These are phyloP conservation scores for Capniomyces stellatus DNA, from an alignment of 371 early-diverging fungal genomes.

Conservation along the genomic window DNA sequence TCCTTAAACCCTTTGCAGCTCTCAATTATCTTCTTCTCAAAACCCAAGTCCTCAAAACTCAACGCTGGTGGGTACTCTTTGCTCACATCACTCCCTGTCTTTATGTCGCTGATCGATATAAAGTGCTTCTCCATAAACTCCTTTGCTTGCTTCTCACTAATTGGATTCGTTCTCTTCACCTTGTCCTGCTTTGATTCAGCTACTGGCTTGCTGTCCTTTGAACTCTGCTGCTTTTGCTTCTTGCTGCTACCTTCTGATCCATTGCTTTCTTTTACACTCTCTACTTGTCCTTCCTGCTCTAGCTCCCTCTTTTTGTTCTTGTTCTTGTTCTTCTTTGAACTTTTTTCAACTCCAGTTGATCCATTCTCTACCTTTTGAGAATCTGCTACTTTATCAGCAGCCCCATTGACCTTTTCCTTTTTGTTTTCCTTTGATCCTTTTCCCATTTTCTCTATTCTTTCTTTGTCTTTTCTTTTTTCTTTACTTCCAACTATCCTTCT, in stretches of 20 bases:
- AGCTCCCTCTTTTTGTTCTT: not conserved
- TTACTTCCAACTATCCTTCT: no score
- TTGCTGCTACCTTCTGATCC: not conserved
- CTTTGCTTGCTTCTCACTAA: slow-evolving; percentile 8
- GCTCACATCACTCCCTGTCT: slow-evolving; percentile 13
- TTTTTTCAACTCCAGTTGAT: not conserved
- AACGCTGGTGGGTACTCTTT: slow-evolving; percentile 44
- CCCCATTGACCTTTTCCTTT: not conserved
- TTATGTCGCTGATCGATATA: slow-evolving; percentile 44
- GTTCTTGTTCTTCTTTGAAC: not conserved
- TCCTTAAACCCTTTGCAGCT: slow-evolving; percentile 65
- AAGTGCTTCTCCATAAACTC: slow-evolving; percentile 45
- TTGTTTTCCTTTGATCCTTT: not conserved
- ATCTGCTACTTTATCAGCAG: not conserved
- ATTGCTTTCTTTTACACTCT: not conserved
- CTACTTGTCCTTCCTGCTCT: not conserved
- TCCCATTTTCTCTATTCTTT: not conserved
- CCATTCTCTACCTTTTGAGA: not conserved
- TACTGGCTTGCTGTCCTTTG: not conserved
- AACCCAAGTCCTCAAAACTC: slow-evolving; percentile 52
- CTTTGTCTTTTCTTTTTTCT: not conserved
- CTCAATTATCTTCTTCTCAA: slow-evolving; percentile 47
- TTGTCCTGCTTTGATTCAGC: not conserved
- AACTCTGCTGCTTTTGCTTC: not conserved
- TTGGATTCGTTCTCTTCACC: slow-evolving; percentile 11